Evolutionary conservation across 73 alveolate genomes (phyloP).

Genomic region (Symbiodinium pilosum): DNA sequence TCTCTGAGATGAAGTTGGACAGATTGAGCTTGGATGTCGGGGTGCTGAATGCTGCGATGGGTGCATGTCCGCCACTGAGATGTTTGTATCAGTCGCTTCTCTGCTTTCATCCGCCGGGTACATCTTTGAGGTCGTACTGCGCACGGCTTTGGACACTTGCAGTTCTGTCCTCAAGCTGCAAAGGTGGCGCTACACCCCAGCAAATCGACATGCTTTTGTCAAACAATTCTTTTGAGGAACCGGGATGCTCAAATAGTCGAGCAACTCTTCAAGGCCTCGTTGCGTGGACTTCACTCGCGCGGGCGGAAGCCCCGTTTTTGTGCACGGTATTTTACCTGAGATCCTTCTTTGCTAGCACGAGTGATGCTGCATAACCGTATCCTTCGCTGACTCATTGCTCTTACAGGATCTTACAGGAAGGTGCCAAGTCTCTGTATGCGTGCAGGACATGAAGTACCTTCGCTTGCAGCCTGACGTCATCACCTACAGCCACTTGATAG

Average conservation of each 20-base stretch:
- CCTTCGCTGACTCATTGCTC: no score
- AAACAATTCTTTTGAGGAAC: no score
- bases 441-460: slow-evolving; percentile 10
- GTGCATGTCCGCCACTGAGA: slow-evolving; percentile 21
- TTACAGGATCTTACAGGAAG: no score
- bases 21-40: slow-evolving; percentile 52
- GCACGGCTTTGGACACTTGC: slow-evolving; percentile 62
- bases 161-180: neutral
- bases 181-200: no score
- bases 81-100: neutral
- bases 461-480: slow-evolving; percentile 46
- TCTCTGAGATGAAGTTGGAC: slow-evolving; percentile 23
- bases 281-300: no score
- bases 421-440: neutral
- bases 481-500: slow-evolving; percentile 65
- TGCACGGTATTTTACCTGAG: no score
- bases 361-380: neutral
- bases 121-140: slow-evolving; percentile 1
- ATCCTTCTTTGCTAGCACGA: neutral
- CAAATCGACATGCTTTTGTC: no score
- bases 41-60: slow-evolving; percentile 46
- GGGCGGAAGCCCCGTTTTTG: no score
- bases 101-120: neutral
- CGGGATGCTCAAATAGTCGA: neutral
- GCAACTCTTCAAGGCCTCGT: neutral